phyloP scores from a whole-genome alignment of 129 eudicot genomes.

The Tagetes patula region DNA sequence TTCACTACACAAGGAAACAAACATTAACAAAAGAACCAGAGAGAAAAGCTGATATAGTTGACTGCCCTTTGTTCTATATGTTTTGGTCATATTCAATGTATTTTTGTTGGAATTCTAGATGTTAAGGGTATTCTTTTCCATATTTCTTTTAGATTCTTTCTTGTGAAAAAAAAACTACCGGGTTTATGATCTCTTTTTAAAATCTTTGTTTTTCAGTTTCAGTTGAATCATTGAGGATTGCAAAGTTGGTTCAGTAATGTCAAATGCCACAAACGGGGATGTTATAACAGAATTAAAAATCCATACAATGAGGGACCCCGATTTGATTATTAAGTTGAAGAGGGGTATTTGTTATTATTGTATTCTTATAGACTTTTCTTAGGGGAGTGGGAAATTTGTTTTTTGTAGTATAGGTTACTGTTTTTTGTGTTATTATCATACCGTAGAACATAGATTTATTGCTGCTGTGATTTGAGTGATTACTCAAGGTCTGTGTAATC shows the following conservation, averaged over 20 bases:
- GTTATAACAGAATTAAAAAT: slow-evolving; percentile 18
- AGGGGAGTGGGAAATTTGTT: slow-evolving; percentile 23
- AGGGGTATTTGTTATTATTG: slow-evolving; percentile 33
- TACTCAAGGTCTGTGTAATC: slow-evolving; percentile 28
- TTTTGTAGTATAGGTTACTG: slow-evolving; percentile 10
- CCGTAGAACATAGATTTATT: not conserved
- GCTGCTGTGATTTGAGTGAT: slow-evolving; percentile 21
- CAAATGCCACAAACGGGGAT: slow-evolving; percentile 33
- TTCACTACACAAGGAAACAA: slow-evolving; percentile 1
- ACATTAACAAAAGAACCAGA: slow-evolving; percentile 13
- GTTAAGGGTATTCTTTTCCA: slow-evolving; percentile 37
- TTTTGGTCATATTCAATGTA: slow-evolving; percentile 18
- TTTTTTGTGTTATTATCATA: not conserved
- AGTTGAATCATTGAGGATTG: slow-evolving; percentile 36
- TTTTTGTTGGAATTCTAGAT: slow-evolving; percentile 47
- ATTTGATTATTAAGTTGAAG: slow-evolving; percentile 40
- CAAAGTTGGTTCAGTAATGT: slow-evolving; percentile 11
- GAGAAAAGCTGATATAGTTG: slow-evolving; percentile 26
- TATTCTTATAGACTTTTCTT: slow-evolving; percentile 27
- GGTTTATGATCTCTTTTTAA: slow-evolving; percentile 17
- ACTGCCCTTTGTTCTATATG: slow-evolving; percentile 43
- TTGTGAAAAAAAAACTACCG: slow-evolving; percentile 7
- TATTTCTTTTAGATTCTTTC: not conserved
- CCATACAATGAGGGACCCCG: slow-evolving; percentile 61
- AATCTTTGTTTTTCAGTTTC: slow-evolving; percentile 36